phyloP scores from a whole-genome alignment of 1,284 basidiomycete species.

The Boletus subluridellus region DNA sequence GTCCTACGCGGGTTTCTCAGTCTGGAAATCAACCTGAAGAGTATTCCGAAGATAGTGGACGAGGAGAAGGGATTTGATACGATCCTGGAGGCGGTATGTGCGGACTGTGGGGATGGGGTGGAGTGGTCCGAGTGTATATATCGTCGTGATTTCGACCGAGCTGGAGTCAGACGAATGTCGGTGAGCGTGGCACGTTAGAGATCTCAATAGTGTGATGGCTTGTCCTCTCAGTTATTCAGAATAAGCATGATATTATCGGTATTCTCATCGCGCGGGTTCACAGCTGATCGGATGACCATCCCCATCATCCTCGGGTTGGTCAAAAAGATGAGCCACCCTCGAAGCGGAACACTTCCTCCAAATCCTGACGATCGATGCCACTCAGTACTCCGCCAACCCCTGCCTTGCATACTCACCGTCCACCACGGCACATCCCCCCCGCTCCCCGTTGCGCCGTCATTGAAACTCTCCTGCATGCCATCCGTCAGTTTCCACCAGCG shows the following conservation, averaged over 20 bases:
- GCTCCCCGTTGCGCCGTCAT: conserved; percentile 66
- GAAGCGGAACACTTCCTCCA: conserved; percentile 73
- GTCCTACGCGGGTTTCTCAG: conserved; percentile 62
- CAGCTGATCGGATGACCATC: not conserved
- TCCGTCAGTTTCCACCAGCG: conserved; percentile 78
- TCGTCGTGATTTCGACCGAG: not conserved
- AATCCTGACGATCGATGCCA: conserved; percentile 36
- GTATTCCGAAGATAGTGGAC: conserved; percentile 37
- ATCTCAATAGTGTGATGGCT: not conserved
- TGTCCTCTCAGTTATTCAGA: not conserved
- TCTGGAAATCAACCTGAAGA: conserved; percentile 48
- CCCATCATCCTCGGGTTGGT: not conserved
- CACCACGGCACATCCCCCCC: conserved; percentile 69
- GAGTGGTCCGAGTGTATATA: conserved; percentile 15
- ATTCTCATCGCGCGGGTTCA: not conserved
- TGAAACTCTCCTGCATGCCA: conserved; percentile 73
- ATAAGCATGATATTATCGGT: not conserved
- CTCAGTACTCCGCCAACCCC: not conserved
- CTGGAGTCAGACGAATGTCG: not conserved
- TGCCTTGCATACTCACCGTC: conserved; percentile 42
- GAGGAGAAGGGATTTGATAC: conserved; percentile 40
- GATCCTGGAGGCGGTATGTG: conserved; percentile 55
- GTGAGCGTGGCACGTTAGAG: not conserved
- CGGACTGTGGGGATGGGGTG: conserved; percentile 34
- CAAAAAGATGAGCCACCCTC: conserved; percentile 40